A percentile compares a stretch with the other conserved stretches of the same genome.
Evolutionary conservation across 1,284 basidiomycete genomes (phyloP).

Genomic region (Moesziomyces globuligerus): DNA sequence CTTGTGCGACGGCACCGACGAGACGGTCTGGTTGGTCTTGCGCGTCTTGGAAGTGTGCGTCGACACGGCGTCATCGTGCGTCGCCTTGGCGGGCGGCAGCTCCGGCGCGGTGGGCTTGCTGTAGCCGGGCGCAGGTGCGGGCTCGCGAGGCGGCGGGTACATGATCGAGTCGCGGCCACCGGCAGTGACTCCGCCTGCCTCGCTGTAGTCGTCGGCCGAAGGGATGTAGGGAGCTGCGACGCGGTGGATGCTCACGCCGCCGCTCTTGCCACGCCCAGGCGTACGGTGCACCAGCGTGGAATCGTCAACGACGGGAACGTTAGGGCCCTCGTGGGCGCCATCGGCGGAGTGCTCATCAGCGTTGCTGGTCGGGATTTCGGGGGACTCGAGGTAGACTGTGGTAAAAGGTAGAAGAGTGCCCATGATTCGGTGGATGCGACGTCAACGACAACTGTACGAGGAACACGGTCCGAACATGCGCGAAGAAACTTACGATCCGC

Average conservation of each 20-base stretch:
- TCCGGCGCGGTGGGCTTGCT: conserved; percentile 54
- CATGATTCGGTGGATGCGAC: neutral
- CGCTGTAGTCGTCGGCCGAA: conserved; percentile 60
- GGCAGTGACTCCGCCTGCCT: conserved; percentile 62
- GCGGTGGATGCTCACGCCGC: conserved; percentile 64
- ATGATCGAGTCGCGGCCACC: conserved; percentile 66
- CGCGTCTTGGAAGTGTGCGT: conserved; percentile 54
- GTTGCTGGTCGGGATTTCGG: conserved; percentile 54
- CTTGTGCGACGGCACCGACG: conserved; percentile 60
- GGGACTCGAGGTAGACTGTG: conserved; percentile 61
- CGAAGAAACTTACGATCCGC: conserved; percentile 59
- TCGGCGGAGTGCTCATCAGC: conserved; percentile 35
- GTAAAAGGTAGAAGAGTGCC: neutral
- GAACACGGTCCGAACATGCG: too few species aligned
- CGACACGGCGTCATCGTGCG: conserved; percentile 44
- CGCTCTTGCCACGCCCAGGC: conserved; percentile 63
- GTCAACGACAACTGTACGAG: too few species aligned
- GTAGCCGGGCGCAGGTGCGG: conserved; percentile 50
- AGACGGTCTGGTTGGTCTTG: conserved; percentile 52
- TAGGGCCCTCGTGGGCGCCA: conserved; percentile 47
- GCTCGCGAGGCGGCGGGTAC: conserved; percentile 64
- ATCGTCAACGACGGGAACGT: conserved; percentile 64
- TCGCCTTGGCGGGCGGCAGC: conserved; percentile 30
- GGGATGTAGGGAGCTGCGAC: conserved; percentile 57
- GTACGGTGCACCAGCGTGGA: conserved; percentile 64